Percentiles rank a stretch among this genome's conserved stretches.
Evolutionary conservation across 352 stramenopile species (phyloP).

Genomic region (Globisporangium spinosum): DNA sequence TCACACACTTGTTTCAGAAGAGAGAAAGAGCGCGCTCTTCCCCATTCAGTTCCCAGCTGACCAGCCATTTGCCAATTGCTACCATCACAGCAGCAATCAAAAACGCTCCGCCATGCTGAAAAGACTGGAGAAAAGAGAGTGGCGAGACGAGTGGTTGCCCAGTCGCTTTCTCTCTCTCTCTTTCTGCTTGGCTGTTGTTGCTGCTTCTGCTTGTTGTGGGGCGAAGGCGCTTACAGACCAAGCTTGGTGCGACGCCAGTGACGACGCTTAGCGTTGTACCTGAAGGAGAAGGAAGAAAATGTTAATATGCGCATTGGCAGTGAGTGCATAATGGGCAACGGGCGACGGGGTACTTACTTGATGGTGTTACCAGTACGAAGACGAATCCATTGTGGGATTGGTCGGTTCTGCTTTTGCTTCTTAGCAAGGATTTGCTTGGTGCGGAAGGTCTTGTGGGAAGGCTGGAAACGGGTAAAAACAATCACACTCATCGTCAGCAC

Average conservation of each 20-base stretch:
- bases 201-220: conserved; percentile 7
- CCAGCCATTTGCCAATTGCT: not conserved
- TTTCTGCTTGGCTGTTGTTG: conserved; percentile 11
- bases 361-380: conserved; percentile 99
- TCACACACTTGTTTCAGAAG: conserved; percentile 12
- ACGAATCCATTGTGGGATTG: conserved; percentile 99
- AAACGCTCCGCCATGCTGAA: not conserved
- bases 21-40: not conserved
- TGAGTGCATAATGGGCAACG: not conserved
- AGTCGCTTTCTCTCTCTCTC: not conserved
- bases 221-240: conserved; percentile 92
- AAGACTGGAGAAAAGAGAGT: not conserved
- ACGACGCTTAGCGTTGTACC: conserved; percentile 99
- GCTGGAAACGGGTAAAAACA: conserved; percentile 45
- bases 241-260: conserved; percentile 99
- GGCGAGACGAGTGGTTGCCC: not conserved
- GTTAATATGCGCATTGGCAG: not conserved
- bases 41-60: not conserved
- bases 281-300: conserved; percentile 21
- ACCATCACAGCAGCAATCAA: not conserved
- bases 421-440: conserved; percentile 99
- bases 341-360: conserved; percentile 45
- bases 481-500: conserved; percentile 8
- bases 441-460: conserved; percentile 99
- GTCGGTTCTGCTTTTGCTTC: conserved; percentile 99